Evolutionary conservation across 441 rosid genomes (phyloP).

Genomic region (Francoa sonchifolia): DNA sequence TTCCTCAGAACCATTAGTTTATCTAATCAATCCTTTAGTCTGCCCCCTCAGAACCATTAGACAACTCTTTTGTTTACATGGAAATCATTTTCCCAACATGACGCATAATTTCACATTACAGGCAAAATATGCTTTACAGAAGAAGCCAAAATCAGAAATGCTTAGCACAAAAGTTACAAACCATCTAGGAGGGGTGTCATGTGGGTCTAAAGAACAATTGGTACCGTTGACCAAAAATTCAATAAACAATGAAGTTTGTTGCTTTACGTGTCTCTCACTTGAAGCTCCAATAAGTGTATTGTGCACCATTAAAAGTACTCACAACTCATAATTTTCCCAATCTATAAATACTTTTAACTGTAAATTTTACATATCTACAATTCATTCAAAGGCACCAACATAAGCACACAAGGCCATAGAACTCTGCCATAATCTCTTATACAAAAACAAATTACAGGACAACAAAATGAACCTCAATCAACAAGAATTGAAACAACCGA

Average conservation of each 20-base stretch:
- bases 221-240: slow-evolving; percentile 18
- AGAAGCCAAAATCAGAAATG: slow-evolving; percentile 4
- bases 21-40: too few relatives aligned
- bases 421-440: not conserved
- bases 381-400: not conserved
- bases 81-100: too few relatives aligned
- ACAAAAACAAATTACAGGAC: too few relatives aligned
- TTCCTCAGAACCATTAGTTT: too few relatives aligned
- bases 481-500: too few relatives aligned
- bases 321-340: slow-evolving; percentile 10
- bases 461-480: too few relatives aligned
- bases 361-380: not conserved
- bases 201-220: slow-evolving; percentile 15
- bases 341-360: slow-evolving; percentile 13
- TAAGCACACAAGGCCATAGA: not conserved
- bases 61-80: too few relatives aligned
- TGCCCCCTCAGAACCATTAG: too few relatives aligned
- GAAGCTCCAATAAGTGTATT: slow-evolving; percentile 2
- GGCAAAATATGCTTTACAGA: slow-evolving; percentile 10
- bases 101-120: slow-evolving; percentile 8
- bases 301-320: not conserved
- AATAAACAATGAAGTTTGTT: slow-evolving; percentile 13
- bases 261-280: slow-evolving; percentile 11
- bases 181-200: slow-evolving; percentile 4
- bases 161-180: not conserved